phyloP scores from a whole-genome alignment of 2,329 filamentous ascomycete genomes.

The Talaromyces sp. region DNA sequence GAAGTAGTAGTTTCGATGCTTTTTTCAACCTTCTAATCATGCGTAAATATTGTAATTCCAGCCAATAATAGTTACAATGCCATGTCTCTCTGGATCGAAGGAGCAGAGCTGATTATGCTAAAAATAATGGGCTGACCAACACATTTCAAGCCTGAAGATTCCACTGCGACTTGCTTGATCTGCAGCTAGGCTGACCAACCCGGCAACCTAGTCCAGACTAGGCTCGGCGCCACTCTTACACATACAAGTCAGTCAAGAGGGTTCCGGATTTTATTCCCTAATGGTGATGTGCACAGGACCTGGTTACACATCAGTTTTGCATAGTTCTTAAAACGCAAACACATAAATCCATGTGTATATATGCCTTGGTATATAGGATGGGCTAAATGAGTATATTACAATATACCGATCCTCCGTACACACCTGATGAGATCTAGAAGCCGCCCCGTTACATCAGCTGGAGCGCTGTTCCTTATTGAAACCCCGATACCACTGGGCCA shows the following conservation, averaged over 20 bases:
- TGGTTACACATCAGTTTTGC: too few relatives aligned
- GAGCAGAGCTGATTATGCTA: background rate
- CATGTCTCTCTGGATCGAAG: background rate
- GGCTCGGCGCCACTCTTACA: background rate
- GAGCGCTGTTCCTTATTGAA: background rate
- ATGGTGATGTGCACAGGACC: too few relatives aligned
- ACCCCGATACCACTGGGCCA: background rate
- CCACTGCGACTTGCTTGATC: background rate
- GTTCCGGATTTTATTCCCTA: too few relatives aligned
- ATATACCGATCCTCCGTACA: background rate
- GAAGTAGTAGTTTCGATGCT: background rate
- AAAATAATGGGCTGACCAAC: background rate
- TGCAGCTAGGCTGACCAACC: background rate
- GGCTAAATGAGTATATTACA: background rate
- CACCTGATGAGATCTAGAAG: background rate
- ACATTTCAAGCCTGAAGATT: background rate
- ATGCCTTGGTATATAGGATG: background rate
- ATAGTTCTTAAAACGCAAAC: background rate
- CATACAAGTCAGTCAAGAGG: too few relatives aligned
- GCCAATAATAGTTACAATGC: background rate
- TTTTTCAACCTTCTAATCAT: background rate
- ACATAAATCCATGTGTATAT: background rate
- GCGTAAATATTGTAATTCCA: background rate
- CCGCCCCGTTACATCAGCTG: background rate
- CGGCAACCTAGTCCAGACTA: background rate